These are phyloP conservation scores for Fusarium heterosporum DNA, from an alignment of 2,329 filamentous ascomycete species.

Conservation along the genomic window DNA sequence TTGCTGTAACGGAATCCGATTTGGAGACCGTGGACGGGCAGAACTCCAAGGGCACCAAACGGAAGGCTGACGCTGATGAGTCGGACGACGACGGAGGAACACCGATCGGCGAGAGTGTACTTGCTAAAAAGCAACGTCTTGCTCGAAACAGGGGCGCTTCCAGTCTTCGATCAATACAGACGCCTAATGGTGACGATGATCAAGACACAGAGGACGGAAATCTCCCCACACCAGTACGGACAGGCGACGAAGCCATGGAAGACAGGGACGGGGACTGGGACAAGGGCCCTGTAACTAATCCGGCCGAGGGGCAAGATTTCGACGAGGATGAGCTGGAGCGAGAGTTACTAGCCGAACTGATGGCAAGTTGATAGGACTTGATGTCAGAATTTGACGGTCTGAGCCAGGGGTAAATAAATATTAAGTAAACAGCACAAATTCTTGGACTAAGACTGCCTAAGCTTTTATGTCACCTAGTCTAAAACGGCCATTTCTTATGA, in stretches of 20 bases:
- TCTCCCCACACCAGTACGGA: slow-evolving; percentile 57
- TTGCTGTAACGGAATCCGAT: slow-evolving; percentile 42
- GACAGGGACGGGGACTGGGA: slow-evolving; percentile 43
- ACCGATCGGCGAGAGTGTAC: slow-evolving; percentile 53
- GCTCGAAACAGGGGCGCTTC: slow-evolving; percentile 60
- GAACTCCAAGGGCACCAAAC: slow-evolving; percentile 48
- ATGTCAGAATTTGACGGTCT: background rate
- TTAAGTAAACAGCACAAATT: too few species aligned
- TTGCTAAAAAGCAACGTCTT: slow-evolving; percentile 65
- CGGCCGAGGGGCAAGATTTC: slow-evolving; percentile 55
- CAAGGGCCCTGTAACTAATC: slow-evolving; percentile 41
- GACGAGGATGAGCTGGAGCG: slow-evolving; percentile 71
- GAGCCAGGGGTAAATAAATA: too few species aligned
- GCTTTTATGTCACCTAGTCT: too few species aligned
- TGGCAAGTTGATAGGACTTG: slow-evolving; percentile 51
- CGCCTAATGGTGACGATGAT: slow-evolving; percentile 54
- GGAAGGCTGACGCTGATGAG: slow-evolving; percentile 51
- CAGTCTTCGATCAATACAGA: slow-evolving; percentile 59
- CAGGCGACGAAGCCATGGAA: slow-evolving; percentile 49
- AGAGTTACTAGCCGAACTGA: slow-evolving; percentile 71
- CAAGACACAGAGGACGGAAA: slow-evolving; percentile 51
- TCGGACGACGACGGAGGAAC: slow-evolving; percentile 50
- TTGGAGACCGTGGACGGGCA: slow-evolving; percentile 48
- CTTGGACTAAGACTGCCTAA: too few species aligned
- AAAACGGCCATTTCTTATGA: too few species aligned